A percentile compares a stretch with the other conserved stretches of the same genome.
Conservation (phyloP, 306 rosid genomes). For the Carpinus viminea region DNA sequence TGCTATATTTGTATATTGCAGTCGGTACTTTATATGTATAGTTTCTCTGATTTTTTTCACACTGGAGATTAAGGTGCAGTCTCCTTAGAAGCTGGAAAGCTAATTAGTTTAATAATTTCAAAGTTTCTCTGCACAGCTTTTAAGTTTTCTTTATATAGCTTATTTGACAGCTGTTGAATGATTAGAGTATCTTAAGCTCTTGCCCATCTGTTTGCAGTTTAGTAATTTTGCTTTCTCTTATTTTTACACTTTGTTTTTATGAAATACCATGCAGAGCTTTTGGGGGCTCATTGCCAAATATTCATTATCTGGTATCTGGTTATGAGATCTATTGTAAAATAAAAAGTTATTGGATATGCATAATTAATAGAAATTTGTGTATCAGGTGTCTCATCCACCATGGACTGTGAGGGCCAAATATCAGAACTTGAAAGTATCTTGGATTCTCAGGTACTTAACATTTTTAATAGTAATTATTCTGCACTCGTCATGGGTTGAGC, state of each 20-base stretch:
- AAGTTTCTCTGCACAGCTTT: neutral
- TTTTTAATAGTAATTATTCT: slow-evolving; percentile 8
- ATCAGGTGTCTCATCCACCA: slow-evolving; percentile 69
- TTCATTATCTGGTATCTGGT: neutral
- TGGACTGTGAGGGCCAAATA: slow-evolving; percentile 71
- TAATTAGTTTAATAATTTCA: neutral
- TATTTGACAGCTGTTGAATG: neutral
- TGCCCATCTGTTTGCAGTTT: neutral
- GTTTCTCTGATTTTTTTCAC: neutral
- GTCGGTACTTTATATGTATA: neutral
- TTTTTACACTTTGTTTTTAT: neutral
- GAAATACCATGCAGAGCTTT: neutral
- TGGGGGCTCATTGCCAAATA: neutral
- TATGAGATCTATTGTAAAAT: neutral
- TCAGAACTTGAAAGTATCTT: slow-evolving; percentile 71
- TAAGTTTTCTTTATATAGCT: neutral
- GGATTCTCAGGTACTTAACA: slow-evolving; percentile 65
- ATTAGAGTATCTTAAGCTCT: neutral
- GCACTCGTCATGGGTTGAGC: slow-evolving; percentile 18
- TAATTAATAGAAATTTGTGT: slow-evolving; percentile 14
- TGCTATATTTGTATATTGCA: neutral
- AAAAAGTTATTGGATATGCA: neutral
- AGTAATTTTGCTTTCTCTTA: neutral
- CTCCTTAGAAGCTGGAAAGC: neutral
- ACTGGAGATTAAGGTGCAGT: neutral